phyloP scores from a whole-genome alignment of 805 yeast genomes.

The Metschnikowia sp. region DNA sequence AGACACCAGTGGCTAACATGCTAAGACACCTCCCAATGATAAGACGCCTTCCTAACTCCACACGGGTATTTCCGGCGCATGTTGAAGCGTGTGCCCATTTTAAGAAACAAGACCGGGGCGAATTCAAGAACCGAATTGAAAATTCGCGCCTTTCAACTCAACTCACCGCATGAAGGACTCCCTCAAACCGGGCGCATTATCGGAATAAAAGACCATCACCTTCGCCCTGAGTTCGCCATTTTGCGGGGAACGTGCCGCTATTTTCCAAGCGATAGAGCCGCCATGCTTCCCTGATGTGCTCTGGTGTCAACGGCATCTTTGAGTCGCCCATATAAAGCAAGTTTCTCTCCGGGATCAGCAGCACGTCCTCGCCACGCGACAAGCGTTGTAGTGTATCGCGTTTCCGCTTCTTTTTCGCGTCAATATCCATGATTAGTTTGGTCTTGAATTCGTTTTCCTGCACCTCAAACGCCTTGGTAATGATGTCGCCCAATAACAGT shows the following conservation, averaged over 20 bases:
- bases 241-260: constrained; percentile 56
- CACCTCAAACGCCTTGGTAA: constrained; percentile 74
- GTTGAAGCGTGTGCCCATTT: too few species aligned
- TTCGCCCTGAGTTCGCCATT: constrained; percentile 69
- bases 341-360: constrained; percentile 19
- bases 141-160: neutral
- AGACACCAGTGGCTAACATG: too few species aligned
- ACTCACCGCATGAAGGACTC: too few species aligned
- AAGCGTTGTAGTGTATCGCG: constrained; percentile 33
- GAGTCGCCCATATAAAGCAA: constrained; percentile 40
- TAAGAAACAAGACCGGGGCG: too few species aligned
- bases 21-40: too few species aligned
- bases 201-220: constrained; percentile 65
- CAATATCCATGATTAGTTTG: constrained; percentile 33
- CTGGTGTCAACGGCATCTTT: constrained; percentile 68
- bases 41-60: too few species aligned
- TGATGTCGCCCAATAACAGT: constrained; percentile 84
- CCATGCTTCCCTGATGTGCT: constrained; percentile 88
- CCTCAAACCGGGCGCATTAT: constrained; percentile 18
- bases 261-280: constrained; percentile 66
- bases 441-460: constrained; percentile 55
- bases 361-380: constrained; percentile 33
- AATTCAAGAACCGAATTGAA: neutral
- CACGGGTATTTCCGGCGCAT: too few species aligned
- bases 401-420: constrained; percentile 35